phyloP scores from a whole-genome alignment of 352 stramenopile genomes.

The Phytophthora fragariae region DNA sequence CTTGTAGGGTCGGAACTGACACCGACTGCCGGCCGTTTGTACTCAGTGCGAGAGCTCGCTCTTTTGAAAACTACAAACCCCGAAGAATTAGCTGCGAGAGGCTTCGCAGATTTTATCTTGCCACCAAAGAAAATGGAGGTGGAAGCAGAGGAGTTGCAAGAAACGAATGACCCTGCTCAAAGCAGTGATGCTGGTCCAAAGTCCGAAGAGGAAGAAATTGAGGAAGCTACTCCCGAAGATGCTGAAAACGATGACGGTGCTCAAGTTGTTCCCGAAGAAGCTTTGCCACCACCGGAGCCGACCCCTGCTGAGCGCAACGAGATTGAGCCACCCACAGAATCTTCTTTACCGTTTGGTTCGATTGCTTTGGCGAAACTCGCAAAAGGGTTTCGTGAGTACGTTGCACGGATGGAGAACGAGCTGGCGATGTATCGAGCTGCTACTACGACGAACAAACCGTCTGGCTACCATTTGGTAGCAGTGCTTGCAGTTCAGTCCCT shows the following conservation, averaged over 20 bases:
- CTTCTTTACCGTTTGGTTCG: constrained; percentile 39
- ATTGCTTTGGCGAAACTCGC: constrained; percentile 40
- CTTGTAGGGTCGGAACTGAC: constrained; percentile 44
- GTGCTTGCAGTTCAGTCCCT: constrained; percentile 60
- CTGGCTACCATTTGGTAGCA: constrained; percentile 47
- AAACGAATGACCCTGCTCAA: neutral
- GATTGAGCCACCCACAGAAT: constrained; percentile 45
- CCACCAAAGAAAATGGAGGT: constrained; percentile 13
- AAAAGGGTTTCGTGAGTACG: constrained; percentile 46
- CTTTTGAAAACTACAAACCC: constrained; percentile 37
- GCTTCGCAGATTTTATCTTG: constrained; percentile 41
- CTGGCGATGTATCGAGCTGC: constrained; percentile 9
- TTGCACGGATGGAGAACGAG: constrained; percentile 31
- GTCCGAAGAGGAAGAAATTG: constrained; percentile 4
- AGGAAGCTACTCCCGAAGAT: constrained; percentile 7
- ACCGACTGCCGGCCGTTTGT: constrained; percentile 48
- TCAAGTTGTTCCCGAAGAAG: constrained; percentile 3
- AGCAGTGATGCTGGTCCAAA: neutral
- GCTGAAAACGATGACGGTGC: constrained; percentile 19
- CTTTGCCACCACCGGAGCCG: constrained; percentile 22
- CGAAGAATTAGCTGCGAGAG: constrained; percentile 28
- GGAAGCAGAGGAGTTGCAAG: constrained; percentile 7
- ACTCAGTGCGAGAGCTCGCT: constrained; percentile 65
- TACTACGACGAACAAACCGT: neutral
- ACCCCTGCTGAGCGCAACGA: constrained; percentile 48